phyloP scores from a whole-genome alignment of 495 filamentous ascomycete species.

The Neurospora africana region DNA sequence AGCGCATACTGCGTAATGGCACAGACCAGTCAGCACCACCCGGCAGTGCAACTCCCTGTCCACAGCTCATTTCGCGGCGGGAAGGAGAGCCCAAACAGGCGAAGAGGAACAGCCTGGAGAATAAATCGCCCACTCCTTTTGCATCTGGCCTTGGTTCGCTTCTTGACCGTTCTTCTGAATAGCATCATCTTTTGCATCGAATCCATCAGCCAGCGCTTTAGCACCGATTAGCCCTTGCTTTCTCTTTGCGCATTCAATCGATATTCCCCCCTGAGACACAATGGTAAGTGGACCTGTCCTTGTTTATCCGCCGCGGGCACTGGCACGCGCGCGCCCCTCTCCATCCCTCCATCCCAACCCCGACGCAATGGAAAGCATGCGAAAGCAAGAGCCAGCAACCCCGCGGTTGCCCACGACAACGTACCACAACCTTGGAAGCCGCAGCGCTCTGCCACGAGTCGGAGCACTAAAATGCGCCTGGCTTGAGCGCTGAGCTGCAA shows the following conservation, averaged over 20 bases:
- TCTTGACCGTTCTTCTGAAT: constrained; percentile 10
- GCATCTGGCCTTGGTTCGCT: constrained; percentile 10
- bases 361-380: neutral
- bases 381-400: constrained; percentile 5
- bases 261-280: constrained; percentile 15
- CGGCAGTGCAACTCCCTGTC: constrained; percentile 7
- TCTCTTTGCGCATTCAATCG: neutral
- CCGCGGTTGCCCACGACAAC: constrained; percentile 19
- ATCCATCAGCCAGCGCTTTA: neutral
- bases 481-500: neutral
- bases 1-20: constrained; percentile 3
- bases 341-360: neutral
- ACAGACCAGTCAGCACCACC: constrained; percentile 14
- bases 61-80: constrained; percentile 15
- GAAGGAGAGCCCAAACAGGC: neutral
- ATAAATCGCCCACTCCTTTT: constrained; percentile 3
- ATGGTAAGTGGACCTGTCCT: constrained; percentile 14
- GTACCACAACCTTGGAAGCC: neutral
- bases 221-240: neutral
- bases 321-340: neutral
- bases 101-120: neutral
- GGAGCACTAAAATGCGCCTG: neutral
- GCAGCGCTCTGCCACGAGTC: neutral
- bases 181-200: constrained; percentile 6
- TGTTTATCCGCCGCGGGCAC: constrained; percentile 1